Conservation (phyloP, 345 rosid genomes). For the Microcos paniculata region DNA sequence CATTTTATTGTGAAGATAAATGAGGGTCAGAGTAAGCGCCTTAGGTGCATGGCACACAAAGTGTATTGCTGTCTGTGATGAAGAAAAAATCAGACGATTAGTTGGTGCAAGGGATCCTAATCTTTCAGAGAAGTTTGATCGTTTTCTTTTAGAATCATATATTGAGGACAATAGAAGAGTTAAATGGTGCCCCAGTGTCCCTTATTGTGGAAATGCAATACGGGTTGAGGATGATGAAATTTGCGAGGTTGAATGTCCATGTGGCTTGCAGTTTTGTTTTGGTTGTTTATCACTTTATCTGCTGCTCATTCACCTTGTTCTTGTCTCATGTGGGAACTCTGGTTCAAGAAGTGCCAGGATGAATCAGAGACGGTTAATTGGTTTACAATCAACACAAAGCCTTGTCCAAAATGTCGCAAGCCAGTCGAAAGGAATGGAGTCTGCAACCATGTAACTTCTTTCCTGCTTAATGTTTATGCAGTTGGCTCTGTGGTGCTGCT, state of each 20-base stretch:
- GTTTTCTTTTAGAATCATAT: constrained; percentile 40
- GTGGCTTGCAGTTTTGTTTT: constrained; percentile 43
- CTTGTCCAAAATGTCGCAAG: too few relatives aligned
- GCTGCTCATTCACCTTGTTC: constrained; percentile 46
- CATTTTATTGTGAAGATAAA: too few relatives aligned
- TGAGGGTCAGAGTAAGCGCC: constrained; percentile 42
- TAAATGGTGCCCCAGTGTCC: constrained; percentile 53
- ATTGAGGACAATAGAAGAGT: constrained; percentile 46
- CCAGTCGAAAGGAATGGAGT: constrained; percentile 68
- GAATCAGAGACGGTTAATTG: constrained; percentile 59
- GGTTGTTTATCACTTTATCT: constrained; percentile 33
- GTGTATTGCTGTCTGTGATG: constrained; percentile 44
- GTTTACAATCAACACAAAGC: constrained; percentile 56
- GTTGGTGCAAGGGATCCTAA: constrained; percentile 28
- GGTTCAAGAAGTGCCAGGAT: constrained; percentile 49
- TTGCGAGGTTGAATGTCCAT: constrained; percentile 40
- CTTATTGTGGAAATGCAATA: constrained; percentile 50
- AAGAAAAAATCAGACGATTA: constrained; percentile 29
- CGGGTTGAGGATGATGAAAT: constrained; percentile 32
- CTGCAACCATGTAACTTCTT: constrained; percentile 51
- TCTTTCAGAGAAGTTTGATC: constrained; percentile 40
- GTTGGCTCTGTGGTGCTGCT: too few relatives aligned
- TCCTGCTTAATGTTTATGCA: constrained; percentile 33
- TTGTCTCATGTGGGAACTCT: constrained; percentile 38
- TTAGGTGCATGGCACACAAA: constrained; percentile 41